Evolutionary conservation across 1,284 basidiomycete species (phyloP), one percentile per base, ranked within the genome.

Genomic region (Sparassis latifolia): DNA sequence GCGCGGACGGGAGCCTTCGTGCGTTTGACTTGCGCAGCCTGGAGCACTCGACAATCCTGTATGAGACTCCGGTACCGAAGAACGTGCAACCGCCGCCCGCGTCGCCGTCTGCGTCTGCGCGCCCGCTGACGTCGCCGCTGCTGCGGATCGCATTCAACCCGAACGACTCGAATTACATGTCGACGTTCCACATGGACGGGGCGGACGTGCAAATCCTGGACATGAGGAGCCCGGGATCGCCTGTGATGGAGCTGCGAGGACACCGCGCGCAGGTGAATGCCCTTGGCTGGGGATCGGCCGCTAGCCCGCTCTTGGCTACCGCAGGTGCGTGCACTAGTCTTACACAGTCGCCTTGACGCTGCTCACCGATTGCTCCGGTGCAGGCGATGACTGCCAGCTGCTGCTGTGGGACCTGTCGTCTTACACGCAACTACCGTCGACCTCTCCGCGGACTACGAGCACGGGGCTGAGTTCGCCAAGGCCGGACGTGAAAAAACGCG

Each of bases 1-100:
- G 97, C 29, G 97, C 96, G 10, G 97, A 99, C 65, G 97, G 97
- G 9, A 93, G 89, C 52, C 75, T 99, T 37, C 89, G 97, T 45
- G 95, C 97, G 5, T 99, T 99, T 66, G 97, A 99, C 69, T 73
- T 99, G 50, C 86, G 97, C 38, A 92, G 89, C 59, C 78, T 99
- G 43, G 97, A 99, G 66, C 97, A 99, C 69, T 97, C 94, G 5
- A 99, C 97, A 2, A 99, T 99, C 61, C 78, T 99, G 43, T 99
- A 98, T 69, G 97, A 99, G 73, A 94, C 94, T 0, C 86, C 92
- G 2, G 77, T 83, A 7, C 84, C 87, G 1, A 88, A 88, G 66
- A 80, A 80, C 59, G 70, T 78, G 2, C 68, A 62, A 3, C 76
- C 78, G 12, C 78, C 79, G 3, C 68, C 78, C 27, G 66, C 75